Percentiles rank a stretch among this genome's conserved stretches.
Conservation (phyloP, 2,329 filamentous ascomycete species). For the Xylariales sp. region DNA sequence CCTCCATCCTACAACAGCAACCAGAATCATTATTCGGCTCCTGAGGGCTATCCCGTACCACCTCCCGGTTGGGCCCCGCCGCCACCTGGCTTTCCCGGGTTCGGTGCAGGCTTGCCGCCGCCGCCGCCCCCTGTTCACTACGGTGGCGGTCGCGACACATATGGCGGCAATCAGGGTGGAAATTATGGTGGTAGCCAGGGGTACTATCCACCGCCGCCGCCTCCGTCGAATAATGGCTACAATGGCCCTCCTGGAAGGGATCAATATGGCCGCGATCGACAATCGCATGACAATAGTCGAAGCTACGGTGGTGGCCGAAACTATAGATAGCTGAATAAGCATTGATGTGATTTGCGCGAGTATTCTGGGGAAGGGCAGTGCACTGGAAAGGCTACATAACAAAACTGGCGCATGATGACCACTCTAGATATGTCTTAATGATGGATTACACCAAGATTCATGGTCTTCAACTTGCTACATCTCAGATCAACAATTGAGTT, state of each 20-base stretch:
- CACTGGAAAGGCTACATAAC: no score
- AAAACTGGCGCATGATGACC: no score
- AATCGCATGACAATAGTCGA: conserved; percentile 17
- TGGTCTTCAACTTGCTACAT: no score
- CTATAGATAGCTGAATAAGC: conserved; percentile 12
- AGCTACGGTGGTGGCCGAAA: conserved; percentile 14
- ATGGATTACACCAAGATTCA: no score
- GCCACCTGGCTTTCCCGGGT: conserved; percentile 33
- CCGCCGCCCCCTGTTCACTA: conserved; percentile 30
- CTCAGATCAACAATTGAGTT: no score
- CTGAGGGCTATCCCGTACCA: conserved; percentile 21
- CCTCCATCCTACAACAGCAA: conserved; percentile 32
- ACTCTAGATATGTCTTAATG: no score
- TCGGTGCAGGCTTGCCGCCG: conserved; percentile 32
- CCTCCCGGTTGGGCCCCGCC: conserved; percentile 32
- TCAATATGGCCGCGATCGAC: conserved; percentile 16
- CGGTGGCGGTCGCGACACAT: conserved; percentile 17
- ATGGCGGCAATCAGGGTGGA: conserved; percentile 17
- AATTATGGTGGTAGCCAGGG: conserved; percentile 20
- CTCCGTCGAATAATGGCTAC: conserved; percentile 18
- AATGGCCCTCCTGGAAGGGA: conserved; percentile 19
- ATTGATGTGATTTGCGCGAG: no score
- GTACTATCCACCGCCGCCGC: conserved; percentile 18
- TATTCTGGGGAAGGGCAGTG: no score
- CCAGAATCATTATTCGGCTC: conserved; percentile 37